Base-by-base conservation (phyloP, 805 yeast species). In the Candida pseudofarinosa region DNA sequence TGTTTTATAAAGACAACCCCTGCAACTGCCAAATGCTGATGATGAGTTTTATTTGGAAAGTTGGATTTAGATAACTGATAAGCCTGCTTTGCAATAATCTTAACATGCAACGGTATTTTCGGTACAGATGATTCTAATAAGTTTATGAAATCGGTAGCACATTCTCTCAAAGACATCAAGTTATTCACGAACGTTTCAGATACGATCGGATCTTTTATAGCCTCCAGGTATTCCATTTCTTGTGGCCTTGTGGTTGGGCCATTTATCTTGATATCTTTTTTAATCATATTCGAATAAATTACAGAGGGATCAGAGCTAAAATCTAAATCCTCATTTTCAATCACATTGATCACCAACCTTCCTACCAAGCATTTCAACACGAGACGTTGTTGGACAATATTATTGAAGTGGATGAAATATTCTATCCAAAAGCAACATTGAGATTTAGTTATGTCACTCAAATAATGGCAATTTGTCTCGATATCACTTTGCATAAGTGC, bases 241-340 rank as follows among this genome's bases (percentile, higher is more conserved):
- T 67, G 54, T 44, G 71, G 59, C 36, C 60, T 59, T 8, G 46
- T 63, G 57, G 69, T 60, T 53, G 64, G 45, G 1, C 74, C 73
- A 32, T 59, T 48, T 1, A 65, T 52, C 42, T 54, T 60, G 39
- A 63, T 52, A 17, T 73, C 76, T 26, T 54, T 58, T 12, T 66
- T 67, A 16, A 64, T 53, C n/a, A 81, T 47, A 2, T 51, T 54
- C 20, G 59, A 53, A 55, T 77, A 77, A 19, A 86, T 82, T 13
- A 65, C 62, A 2, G 77, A 58, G 2, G 98, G 98, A 58, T 89
- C 87, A 42, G 90, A 80, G 56, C 90, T 97, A 49, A 88, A 79
- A 42, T 82, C 81, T 8, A 82, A 58, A 26, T 72, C 77, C 16
- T 71, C 75, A 50, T 74, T 73, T 19, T 75, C 71, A 14, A 73